Base-by-base conservation (phyloP, 1,284 basidiomycete species). In the Heterobasidion parviporum region DNA sequence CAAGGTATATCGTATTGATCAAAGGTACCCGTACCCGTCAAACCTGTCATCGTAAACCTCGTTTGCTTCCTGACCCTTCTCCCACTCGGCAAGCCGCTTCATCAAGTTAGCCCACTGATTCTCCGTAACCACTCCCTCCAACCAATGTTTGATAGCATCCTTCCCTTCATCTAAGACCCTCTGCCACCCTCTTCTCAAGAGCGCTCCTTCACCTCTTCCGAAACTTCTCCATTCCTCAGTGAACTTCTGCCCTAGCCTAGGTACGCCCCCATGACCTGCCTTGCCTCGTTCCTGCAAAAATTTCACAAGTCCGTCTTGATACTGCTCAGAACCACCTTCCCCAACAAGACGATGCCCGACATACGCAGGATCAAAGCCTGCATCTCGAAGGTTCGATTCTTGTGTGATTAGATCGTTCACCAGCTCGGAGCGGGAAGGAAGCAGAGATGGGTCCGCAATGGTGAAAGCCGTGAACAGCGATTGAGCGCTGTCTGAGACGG, bases 401-500 rank as follows among this genome's bases (percentile, higher is more conserved):
- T 69, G 68, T n/a, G 43, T 59, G 3, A 70, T 67, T 33, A 82
- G 70, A 44, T 77, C 72, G 8, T 59, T 55, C 16, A 80, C 63
- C 57, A 80, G 63, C n/a, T 69, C 67, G 3, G 66, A 65, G 2
- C 75, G 72, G 3, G 71, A 60, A 2, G 72, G 70, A 8, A 82
- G 69, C 3, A 79, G 60, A 12, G 65, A 64, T 0, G 72, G 65
- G 56, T 79, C 70, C 8, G 71, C 67, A 49, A 83, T 73, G 8
- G 70, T 71, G 60, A 79, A 73, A 1, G 75, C 68, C 20, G 70
- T 66, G 57, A 80, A 74, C 9, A 78, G 65, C 46, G 75, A 72
- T 61, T 83, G 80, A 4, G 80, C 80, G 45, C 70, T 62, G 63
- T 80, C 77, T 6, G 76, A 78, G 6, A 78, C 76, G 54, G 75